These are phyloP conservation scores for Trichaptum fuscoviolaceum DNA, from an alignment of 768 basidiomycete genomes.

Conservation along the genomic window DNA sequence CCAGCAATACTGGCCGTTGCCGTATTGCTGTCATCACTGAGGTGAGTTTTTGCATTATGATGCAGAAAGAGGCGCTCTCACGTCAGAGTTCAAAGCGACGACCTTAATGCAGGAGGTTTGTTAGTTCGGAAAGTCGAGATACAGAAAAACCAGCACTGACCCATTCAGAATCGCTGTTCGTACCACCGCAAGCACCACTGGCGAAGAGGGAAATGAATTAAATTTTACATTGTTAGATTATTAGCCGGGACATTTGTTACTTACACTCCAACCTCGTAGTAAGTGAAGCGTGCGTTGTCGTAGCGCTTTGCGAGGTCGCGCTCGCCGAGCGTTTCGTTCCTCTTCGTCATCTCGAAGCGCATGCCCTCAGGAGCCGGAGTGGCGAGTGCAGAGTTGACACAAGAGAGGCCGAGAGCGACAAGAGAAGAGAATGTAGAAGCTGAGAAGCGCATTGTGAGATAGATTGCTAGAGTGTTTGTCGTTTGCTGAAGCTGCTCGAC, in stretches of 20 bases:
- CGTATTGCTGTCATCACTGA: constrained; percentile 29
- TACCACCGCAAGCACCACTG: constrained; percentile 40
- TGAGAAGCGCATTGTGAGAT: neutral
- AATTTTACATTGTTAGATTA: neutral
- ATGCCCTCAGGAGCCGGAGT: neutral
- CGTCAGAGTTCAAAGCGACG: constrained; percentile 37
- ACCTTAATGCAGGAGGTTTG: constrained; percentile 26
- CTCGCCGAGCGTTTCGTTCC: neutral
- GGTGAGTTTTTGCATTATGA: constrained; percentile 3
- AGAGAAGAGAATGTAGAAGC: neutral
- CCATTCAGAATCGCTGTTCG: constrained; percentile 24
- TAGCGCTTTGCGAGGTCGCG: neutral
- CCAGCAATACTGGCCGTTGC: constrained; percentile 36
- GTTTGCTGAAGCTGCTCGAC: neutral
- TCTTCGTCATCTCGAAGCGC: neutral
- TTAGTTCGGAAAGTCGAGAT: neutral
- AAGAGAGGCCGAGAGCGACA: neutral
- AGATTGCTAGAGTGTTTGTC: neutral
- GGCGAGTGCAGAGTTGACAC: neutral
- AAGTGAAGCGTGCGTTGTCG: neutral
- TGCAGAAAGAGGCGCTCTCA: constrained; percentile 18
- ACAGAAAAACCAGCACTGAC: constrained; percentile 20
- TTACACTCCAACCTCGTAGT: neutral
- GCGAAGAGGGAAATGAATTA: neutral
- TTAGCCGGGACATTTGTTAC: neutral